A percentile compares a stretch with the other conserved stretches of the same genome.
phyloP scores from a whole-genome alignment of 148 eudicot genomes.

The Dysphania ambrosioides region DNA sequence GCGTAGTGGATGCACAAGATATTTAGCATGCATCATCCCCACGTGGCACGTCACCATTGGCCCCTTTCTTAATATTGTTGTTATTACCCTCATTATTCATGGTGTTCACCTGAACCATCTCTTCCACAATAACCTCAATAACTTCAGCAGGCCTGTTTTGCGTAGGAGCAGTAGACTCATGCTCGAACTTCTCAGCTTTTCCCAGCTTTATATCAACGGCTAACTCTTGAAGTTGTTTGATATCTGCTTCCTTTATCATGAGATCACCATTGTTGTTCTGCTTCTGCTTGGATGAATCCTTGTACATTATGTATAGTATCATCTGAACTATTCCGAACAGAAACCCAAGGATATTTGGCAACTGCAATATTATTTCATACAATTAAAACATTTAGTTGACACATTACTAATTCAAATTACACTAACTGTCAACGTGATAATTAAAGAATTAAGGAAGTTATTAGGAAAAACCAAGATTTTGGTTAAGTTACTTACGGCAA shows the following conservation, averaged over 20 bases:
- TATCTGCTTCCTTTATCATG: slow-evolving; percentile 9
- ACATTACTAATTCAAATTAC: too few relatives aligned
- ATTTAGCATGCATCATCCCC: slow-evolving; percentile 8
- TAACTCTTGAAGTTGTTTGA: slow-evolving; percentile 26
- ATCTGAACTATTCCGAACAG: slow-evolving; percentile 63
- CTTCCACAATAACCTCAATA: slow-evolving; percentile 26
- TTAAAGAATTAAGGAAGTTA: not conserved
- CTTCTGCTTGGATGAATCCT: slow-evolving; percentile 28
- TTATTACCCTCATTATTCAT: not conserved
- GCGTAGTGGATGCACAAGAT: not conserved
- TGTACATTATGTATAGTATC: slow-evolving; percentile 57
- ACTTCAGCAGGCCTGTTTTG: not conserved
- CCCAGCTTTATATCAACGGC: slow-evolving; percentile 26
- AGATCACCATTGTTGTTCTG: not conserved
- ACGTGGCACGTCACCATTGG: slow-evolving; percentile 15
- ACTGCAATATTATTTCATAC: too few relatives aligned
- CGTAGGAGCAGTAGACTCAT: not conserved
- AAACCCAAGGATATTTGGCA: slow-evolving; percentile 71
- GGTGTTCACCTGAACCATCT: slow-evolving; percentile 7
- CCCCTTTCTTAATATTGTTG: not conserved
- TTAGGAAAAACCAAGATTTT: not conserved
- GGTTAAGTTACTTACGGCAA: slow-evolving; percentile 52
- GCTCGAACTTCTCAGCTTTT: slow-evolving; percentile 23
- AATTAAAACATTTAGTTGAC: too few relatives aligned
- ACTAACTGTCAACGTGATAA: not conserved